phyloP scores from a whole-genome alignment of 179 eudicot species.

The Beta lomatogona region DNA sequence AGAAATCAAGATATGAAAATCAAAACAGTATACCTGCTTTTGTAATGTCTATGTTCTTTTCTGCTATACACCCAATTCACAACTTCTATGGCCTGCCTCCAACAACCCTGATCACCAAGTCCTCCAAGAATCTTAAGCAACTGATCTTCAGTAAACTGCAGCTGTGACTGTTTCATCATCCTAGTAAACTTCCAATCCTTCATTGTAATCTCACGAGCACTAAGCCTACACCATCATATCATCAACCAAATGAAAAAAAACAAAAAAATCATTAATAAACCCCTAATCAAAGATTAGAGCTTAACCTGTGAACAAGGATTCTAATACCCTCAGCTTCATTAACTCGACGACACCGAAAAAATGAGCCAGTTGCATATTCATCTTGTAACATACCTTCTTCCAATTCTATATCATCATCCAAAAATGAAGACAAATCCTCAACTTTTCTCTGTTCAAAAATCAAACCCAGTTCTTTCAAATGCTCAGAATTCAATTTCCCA shows the following conservation, averaged over 20 bases:
- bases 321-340: constrained; percentile 58
- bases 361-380: constrained; percentile 26
- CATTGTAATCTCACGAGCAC: constrained; percentile 55
- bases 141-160: constrained; percentile 79
- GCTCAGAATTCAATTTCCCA: constrained; percentile 54
- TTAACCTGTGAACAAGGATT: constrained; percentile 72
- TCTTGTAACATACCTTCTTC: constrained; percentile 48
- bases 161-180: constrained; percentile 71
- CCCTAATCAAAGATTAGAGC: neutral
- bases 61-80: constrained; percentile 79
- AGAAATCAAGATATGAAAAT: neutral
- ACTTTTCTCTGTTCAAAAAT: constrained; percentile 57
- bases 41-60: constrained; percentile 59
- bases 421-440: constrained; percentile 54
- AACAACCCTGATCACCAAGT: constrained; percentile 66
- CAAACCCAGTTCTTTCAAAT: constrained; percentile 69
- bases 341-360: constrained; percentile 33
- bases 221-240: constrained; percentile 48
- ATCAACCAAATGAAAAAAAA: neutral
- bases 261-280: neutral
- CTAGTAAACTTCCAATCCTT: constrained; percentile 86
- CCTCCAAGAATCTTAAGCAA: constrained; percentile 76
- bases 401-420: constrained; percentile 73
- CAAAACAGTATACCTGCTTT: constrained; percentile 66
- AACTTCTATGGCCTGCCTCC: constrained; percentile 83